Conservation (phyloP, 2,329 filamentous ascomycete genomes). For the Pseudogymnoascus sp. region DNA sequence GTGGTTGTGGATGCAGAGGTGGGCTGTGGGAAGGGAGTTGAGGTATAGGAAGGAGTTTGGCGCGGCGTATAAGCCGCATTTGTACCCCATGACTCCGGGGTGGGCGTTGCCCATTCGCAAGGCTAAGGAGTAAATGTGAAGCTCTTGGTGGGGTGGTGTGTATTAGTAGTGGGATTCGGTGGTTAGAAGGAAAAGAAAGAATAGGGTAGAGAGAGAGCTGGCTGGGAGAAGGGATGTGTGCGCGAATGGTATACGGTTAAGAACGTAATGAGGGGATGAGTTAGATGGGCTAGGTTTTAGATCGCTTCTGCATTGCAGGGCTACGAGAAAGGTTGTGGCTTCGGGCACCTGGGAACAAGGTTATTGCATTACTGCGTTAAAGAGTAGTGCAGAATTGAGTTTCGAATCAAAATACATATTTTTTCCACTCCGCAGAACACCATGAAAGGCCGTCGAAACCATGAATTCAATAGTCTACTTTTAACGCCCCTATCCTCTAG, state of each 20-base stretch:
- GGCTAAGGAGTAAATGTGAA: neutral
- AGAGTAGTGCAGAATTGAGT: neutral
- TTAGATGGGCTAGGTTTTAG: neutral
- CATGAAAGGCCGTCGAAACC: neutral
- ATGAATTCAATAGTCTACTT: neutral
- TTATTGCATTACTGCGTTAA: neutral
- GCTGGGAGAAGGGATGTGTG: neutral
- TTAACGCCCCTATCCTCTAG: neutral
- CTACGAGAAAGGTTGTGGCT: neutral
- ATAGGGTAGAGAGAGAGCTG: neutral
- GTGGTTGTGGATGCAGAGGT: slow-evolving; percentile 69
- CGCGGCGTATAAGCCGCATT: slow-evolving; percentile 66
- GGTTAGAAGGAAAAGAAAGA: neutral
- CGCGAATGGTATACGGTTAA: neutral
- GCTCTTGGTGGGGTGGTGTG: neutral
- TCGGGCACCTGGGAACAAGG: neutral
- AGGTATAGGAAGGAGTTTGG: slow-evolving; percentile 86
- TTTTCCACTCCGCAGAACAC: neutral
- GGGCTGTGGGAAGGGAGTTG: slow-evolving; percentile 88
- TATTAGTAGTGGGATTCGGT: neutral
- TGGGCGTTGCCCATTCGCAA: slow-evolving; percentile 1
- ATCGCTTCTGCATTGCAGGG: neutral
- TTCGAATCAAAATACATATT: neutral
- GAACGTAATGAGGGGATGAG: slow-evolving; percentile 7
- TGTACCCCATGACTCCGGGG: slow-evolving; percentile 4